These are phyloP conservation scores for Aureobasidium sp. DNA, from an alignment of 2,329 filamentous ascomycete species.

Conservation along the genomic window DNA sequence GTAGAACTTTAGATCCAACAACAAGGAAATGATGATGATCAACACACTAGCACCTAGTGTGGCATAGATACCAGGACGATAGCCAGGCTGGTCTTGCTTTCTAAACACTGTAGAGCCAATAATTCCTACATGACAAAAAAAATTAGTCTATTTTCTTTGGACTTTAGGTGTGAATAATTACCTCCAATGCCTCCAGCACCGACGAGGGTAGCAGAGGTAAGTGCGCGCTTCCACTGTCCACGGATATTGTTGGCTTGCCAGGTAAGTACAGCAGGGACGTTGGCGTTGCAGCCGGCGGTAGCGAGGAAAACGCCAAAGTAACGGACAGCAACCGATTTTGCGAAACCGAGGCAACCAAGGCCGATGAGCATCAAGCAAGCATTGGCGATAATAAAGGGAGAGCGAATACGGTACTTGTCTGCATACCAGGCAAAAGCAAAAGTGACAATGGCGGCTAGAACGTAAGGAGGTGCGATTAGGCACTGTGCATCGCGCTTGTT, in stretches of 20 bases:
- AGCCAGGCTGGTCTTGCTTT: slow-evolving; percentile 27
- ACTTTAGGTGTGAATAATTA: too few relatives aligned
- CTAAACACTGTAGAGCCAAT: slow-evolving; percentile 29
- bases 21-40: slow-evolving; percentile 25
- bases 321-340: slow-evolving; percentile 22
- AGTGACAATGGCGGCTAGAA: slow-evolving; percentile 27
- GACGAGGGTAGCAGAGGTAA: slow-evolving; percentile 68
- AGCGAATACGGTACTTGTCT: slow-evolving; percentile 30
- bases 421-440: slow-evolving; percentile 24
- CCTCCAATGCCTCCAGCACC: slow-evolving; percentile 68
- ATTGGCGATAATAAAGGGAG: slow-evolving; percentile 30
- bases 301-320: slow-evolving; percentile 33
- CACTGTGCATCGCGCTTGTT: slow-evolving; percentile 25
- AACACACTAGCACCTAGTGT: slow-evolving; percentile 25
- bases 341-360: slow-evolving; percentile 29
- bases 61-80: slow-evolving; percentile 28
- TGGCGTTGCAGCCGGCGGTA: slow-evolving; percentile 39
- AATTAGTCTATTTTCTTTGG: too few relatives aligned
- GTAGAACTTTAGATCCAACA: slow-evolving; percentile 27
- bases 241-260: slow-evolving; percentile 86
- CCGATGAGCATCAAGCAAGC: slow-evolving; percentile 28
- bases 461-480: slow-evolving; percentile 28
- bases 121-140: slow-evolving; percentile 43
- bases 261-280: slow-evolving; percentile 65
- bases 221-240: slow-evolving; percentile 81